Conservation (phyloP, 257 asterid species). For the Ajuga chamaepitys region DNA sequence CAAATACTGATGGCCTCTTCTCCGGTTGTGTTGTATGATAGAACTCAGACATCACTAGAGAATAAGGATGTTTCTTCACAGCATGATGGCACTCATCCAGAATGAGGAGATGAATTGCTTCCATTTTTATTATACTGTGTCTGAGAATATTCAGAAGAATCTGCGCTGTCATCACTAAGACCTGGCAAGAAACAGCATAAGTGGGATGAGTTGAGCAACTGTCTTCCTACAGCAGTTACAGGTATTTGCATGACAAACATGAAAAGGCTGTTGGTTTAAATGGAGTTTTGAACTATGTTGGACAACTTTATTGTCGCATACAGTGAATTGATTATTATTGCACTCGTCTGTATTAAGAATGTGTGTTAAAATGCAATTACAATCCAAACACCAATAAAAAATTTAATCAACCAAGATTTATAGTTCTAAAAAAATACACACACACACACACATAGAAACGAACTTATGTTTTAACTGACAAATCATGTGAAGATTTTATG, state of each 20-base stretch:
- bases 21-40: conserved; percentile 86
- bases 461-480: not conserved
- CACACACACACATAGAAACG: not conserved
- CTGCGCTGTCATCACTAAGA: conserved; percentile 99
- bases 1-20: conserved; percentile 94
- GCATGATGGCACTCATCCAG: conserved; percentile 99
- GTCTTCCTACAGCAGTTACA: conserved; percentile 2
- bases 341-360: not conserved
- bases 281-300: not conserved
- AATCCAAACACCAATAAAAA: not conserved
- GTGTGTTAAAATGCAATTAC: not conserved
- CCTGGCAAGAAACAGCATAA: conserved; percentile 47
- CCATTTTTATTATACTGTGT: conserved; percentile 97
- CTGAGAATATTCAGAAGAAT: conserved; percentile 92
- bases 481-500: not conserved
- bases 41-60: conserved; percentile 97
- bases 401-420: not conserved
- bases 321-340: not conserved
- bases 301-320: not conserved
- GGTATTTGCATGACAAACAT: not conserved
- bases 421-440: not conserved
- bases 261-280: not conserved
- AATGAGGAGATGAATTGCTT: conserved; percentile 80
- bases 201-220: conserved; percentile 10
- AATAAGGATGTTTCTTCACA: conserved; percentile 98